phyloP scores from a whole-genome alignment of 305 asterid genomes.

The Rubia tinctorum region DNA sequence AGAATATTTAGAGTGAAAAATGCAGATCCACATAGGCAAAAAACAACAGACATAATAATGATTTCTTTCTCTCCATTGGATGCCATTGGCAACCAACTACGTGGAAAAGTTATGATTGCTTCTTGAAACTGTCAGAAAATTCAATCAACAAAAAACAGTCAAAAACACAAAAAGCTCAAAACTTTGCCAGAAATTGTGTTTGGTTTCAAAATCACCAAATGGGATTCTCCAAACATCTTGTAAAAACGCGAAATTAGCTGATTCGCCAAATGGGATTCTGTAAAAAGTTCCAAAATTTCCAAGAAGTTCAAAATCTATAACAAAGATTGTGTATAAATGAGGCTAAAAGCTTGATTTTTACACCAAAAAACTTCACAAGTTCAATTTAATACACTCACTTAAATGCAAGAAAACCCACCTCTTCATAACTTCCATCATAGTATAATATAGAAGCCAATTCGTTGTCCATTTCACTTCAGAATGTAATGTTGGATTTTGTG shows the following conservation, averaged over 20 bases:
- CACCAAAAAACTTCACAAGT: background rate
- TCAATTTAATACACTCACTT: background rate
- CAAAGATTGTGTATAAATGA: background rate
- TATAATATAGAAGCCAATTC: constrained; percentile 60
- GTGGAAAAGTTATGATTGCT: constrained; percentile 11
- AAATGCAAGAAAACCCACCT: constrained; percentile 38
- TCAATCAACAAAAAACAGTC: background rate
- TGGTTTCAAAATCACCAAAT: background rate
- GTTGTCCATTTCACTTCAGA: constrained; percentile 3
- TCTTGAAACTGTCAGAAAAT: constrained; percentile 5
- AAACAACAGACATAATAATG: background rate
- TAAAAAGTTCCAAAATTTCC: background rate
- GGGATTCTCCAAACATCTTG: background rate
- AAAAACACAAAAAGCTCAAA: background rate
- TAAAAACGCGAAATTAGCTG: background rate
- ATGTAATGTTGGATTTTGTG: background rate
- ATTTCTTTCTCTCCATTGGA: constrained; percentile 17
- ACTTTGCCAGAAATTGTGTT: background rate
- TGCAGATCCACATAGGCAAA: background rate
- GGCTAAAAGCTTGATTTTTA: background rate
- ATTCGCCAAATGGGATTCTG: background rate
- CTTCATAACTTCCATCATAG: constrained; percentile 55
- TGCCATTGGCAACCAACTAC: constrained; percentile 12
- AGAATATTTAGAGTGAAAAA: background rate
- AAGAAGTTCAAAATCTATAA: background rate